Base-by-base conservation (phyloP, 2,329 filamentous ascomycete genomes). In the Parafenestella ontariensis region DNA sequence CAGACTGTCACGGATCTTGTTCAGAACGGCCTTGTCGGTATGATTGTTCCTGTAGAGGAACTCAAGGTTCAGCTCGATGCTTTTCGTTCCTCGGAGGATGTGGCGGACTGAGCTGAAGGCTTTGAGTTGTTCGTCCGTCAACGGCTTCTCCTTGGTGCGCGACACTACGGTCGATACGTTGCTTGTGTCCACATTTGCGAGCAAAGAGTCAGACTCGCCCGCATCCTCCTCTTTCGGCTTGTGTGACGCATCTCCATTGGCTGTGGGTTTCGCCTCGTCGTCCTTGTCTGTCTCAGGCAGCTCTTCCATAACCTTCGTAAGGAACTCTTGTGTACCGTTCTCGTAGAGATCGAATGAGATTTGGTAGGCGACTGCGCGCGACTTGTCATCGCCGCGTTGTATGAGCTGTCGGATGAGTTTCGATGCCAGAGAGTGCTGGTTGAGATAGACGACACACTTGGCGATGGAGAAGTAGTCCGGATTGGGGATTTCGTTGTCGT, bases 391-490 rank as follows among this genome's bases (percentile, higher is more conserved):
- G 5, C 87, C 91, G 61, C 90, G 90, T 57, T 89, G 84, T 9
- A 98, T 88, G 20, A 99, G 84, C 64, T 91, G 88, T 46, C 85
- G 85, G 37, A 99, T 85, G 78, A 99, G 93, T 59, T 86, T 86
- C 9, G 92, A 93, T 0, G 95, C 95, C 81, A 97, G 89, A 44
- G 91, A 89, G 70, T 97, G 89, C 64, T 96, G 91, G 73, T 96
- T 90, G 17, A 99, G 85, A 69, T 98, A 97, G 33, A 99, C 94
- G 26, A 96, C 95, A 69, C 95, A 99, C 78, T 96, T 96, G 46
- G 95, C 94, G 68, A 99, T 98, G 18, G 95, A 92, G 76, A 99
- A 99, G 78, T 96, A 98, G 74, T 99, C 95, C 0, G 95, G 95
- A 55, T 86, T 91, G 1, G 92, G 90, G 51, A 96, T 95, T 54